Conservation (phyloP, 768 basidiomycete species). For the Tricholoma flavovirens region DNA sequence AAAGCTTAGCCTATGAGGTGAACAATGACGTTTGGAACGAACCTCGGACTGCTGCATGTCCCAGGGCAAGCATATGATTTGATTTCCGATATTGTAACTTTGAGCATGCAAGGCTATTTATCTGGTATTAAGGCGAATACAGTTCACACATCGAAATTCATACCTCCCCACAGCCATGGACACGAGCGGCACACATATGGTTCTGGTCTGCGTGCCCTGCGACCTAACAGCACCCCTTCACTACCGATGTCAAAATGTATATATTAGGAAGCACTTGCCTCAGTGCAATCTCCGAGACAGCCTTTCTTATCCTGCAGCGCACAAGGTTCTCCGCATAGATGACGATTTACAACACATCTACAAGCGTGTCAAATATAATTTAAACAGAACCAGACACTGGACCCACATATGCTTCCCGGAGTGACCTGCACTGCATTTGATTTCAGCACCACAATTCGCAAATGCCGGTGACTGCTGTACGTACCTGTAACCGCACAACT, state of each 20-base stretch:
- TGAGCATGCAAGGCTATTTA: conserved; percentile 1
- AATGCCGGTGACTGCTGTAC: conserved; percentile 10
- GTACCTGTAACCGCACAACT: conserved; percentile 42
- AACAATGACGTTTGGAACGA: neutral
- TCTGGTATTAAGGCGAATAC: conserved; percentile 12
- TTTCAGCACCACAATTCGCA: neutral
- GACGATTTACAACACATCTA: conserved; percentile 46
- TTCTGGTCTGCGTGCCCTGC: conserved; percentile 41
- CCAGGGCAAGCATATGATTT: conserved; percentile 35
- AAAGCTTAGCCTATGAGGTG: neutral
- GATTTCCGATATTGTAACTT: conserved; percentile 13
- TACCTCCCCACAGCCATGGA: conserved; percentile 55
- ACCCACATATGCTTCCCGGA: neutral
- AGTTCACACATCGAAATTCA: conserved; percentile 27
- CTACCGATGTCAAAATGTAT: neutral
- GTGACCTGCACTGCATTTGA: neutral
- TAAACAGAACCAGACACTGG: neutral
- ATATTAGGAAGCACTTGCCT: conserved; percentile 27
- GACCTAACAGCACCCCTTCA: conserved; percentile 26
- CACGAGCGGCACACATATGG: conserved; percentile 47
- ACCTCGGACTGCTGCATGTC: conserved; percentile 40
- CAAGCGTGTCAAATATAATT: neutral
- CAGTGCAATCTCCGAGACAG: conserved; percentile 46
- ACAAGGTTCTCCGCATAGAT: conserved; percentile 53
- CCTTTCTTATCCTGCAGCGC: conserved; percentile 39